Conservation (phyloP, 805 yeast genomes). For the Candida lessepsii region DNA sequence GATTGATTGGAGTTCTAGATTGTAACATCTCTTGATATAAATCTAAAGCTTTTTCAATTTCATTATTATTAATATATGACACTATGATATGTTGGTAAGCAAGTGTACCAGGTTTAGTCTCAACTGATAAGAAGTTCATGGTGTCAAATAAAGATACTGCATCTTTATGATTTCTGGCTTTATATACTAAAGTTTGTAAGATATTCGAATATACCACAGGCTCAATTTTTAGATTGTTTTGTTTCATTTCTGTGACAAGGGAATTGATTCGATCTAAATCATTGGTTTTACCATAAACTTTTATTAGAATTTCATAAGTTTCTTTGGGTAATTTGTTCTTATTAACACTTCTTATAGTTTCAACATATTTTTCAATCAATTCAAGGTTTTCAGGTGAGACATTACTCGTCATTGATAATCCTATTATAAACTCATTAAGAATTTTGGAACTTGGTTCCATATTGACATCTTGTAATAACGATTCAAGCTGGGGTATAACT, state of each 20-base stretch:
- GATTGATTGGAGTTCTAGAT: constrained; percentile 27
- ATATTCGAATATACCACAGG: constrained; percentile 52
- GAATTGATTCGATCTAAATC: constrained; percentile 39
- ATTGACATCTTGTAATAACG: constrained; percentile 34
- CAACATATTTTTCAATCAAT: constrained; percentile 32
- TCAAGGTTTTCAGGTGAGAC: constrained; percentile 19
- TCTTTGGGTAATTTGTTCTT: constrained; percentile 30
- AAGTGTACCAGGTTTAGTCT: constrained; percentile 62
- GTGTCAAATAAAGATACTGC: constrained; percentile 77
- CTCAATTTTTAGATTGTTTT: constrained; percentile 39
- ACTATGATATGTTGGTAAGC: constrained; percentile 74
- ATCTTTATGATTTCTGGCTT: constrained; percentile 48
- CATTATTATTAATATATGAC: constrained; percentile 57
- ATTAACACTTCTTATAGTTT: constrained; percentile 20
- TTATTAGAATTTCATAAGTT: constrained; percentile 45
- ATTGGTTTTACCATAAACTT: constrained; percentile 43
- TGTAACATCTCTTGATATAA: constrained; percentile 66
- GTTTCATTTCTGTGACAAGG: constrained; percentile 37
- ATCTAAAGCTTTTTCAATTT: constrained; percentile 74
- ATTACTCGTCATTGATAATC: constrained; percentile 26
- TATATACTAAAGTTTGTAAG: constrained; percentile 57
- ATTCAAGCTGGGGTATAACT: constrained; percentile 36
- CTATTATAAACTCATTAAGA: constrained; percentile 37
- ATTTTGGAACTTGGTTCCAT: constrained; percentile 31
- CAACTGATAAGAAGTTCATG: constrained; percentile 73